Evolutionary conservation across 306 rosid species (phyloP).

Genomic region (Lagenaria siceraria): DNA sequence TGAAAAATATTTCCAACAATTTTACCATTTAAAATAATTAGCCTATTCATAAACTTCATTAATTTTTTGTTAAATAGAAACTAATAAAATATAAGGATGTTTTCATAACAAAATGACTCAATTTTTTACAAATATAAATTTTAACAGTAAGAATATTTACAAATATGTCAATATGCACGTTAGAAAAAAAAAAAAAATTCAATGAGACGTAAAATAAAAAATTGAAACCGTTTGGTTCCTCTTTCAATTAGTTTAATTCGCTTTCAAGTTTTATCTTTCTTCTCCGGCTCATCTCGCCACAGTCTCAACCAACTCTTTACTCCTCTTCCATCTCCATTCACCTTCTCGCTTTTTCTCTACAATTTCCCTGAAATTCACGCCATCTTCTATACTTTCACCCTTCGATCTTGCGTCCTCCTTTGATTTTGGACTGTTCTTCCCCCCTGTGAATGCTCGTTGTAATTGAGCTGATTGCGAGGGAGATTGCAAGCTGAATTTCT

Average conservation of each 20-base stretch:
- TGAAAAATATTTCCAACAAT: too few relatives aligned
- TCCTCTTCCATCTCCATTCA: not conserved
- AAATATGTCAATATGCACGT: too few relatives aligned
- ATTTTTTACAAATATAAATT: too few relatives aligned
- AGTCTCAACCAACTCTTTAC: slow-evolving; percentile 5
- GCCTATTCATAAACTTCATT: too few relatives aligned
- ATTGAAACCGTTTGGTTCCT: not conserved
- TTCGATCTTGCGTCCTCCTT: slow-evolving; percentile 6
- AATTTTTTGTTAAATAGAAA: too few relatives aligned
- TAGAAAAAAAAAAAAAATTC: too few relatives aligned
- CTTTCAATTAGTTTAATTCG: not conserved
- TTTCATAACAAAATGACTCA: too few relatives aligned
- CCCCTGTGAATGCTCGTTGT: not conserved
- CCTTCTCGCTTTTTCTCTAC: slow-evolving; percentile 7
- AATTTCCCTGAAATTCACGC: slow-evolving; percentile 9
- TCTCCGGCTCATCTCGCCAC: not conserved
- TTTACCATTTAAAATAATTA: too few relatives aligned
- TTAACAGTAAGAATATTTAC: too few relatives aligned
- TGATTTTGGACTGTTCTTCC: not conserved
- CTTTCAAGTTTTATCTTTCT: not conserved
- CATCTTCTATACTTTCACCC: not conserved
- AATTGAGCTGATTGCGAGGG: not conserved
- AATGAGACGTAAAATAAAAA: too few relatives aligned
- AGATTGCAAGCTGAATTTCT: not conserved
- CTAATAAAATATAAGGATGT: too few relatives aligned